Evolutionary conservation across 768 basidiomycete species (phyloP).

Genomic region (Mycena albidolilacea): DNA sequence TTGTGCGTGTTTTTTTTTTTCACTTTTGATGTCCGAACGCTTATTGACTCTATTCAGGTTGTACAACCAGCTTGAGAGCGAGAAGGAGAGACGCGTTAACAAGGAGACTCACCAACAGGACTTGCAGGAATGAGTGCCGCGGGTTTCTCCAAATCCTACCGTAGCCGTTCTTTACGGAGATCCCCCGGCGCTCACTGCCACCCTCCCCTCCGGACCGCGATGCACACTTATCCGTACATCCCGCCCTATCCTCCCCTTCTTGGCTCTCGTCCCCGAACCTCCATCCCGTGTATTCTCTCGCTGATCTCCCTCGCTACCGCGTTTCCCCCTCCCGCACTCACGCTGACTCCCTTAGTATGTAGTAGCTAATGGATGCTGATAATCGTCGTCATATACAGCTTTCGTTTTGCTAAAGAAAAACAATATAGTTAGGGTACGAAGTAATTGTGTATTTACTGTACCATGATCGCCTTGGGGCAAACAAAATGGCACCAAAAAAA

Average conservation of each 20-base stretch:
- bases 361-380: constrained; percentile 41
- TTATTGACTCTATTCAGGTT: constrained; percentile 51
- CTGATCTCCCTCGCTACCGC: constrained; percentile 24
- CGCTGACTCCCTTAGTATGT: constrained; percentile 36
- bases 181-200: constrained; percentile 7
- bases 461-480: constrained; percentile 2
- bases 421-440: constrained; percentile 34
- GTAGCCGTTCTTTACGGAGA: constrained; percentile 33
- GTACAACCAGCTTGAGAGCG: constrained; percentile 96
- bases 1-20: constrained; percentile 50
- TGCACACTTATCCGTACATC: constrained; percentile 31
- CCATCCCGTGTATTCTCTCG: constrained; percentile 30
- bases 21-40: no score
- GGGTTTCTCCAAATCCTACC: constrained; percentile 24
- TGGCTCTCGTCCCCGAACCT: constrained; percentile 24
- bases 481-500: constrained; percentile 5
- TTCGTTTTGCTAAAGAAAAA: constrained; percentile 36
- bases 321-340: constrained; percentile 27
- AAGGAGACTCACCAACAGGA: constrained; percentile 85
- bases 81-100: constrained; percentile 94
- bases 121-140: constrained; percentile 58
- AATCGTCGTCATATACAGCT: constrained; percentile 38
- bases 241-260: constrained; percentile 34
- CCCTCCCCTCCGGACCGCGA: constrained; percentile 31
- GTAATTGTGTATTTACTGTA: constrained; percentile 38